A percentile compares a stretch with the other conserved stretches of the same genome.
These are phyloP conservation scores for Yamadazyma diospyri DNA, from an alignment of 1,139 yeast genomes.

Conservation along the genomic window DNA sequence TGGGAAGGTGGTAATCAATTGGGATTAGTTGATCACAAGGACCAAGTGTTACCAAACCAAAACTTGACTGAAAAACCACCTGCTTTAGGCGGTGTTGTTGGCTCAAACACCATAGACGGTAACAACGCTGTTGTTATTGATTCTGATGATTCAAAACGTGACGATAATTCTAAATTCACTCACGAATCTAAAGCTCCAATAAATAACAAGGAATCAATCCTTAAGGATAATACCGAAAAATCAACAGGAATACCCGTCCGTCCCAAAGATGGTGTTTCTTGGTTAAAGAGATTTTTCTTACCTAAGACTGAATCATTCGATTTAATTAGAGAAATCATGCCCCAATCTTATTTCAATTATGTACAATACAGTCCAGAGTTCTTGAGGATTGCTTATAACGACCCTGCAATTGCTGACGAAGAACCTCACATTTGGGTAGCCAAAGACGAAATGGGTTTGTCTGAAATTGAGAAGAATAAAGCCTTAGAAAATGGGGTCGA, in stretches of 20 bases:
- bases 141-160: constrained; percentile 20
- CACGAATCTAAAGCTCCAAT: constrained; percentile 12
- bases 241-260: constrained; percentile 11
- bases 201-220: constrained; percentile 6
- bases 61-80: background rate
- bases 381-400: constrained; percentile 55
- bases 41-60: constrained; percentile 17
- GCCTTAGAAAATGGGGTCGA: constrained; percentile 55
- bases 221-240: constrained; percentile 7
- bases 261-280: constrained; percentile 22
- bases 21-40: constrained; percentile 22
- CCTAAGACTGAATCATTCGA: constrained; percentile 42
- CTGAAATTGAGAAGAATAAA: constrained; percentile 55
- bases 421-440: constrained; percentile 73
- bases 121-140: constrained; percentile 9
- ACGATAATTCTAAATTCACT: constrained; percentile 11
- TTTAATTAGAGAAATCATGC: constrained; percentile 35
- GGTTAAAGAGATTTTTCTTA: constrained; percentile 37
- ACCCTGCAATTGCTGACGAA: constrained; percentile 58
- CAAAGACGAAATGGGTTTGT: constrained; percentile 65
- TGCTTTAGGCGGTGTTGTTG: constrained; percentile 8
- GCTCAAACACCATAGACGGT: constrained; percentile 7
- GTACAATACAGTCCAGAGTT: constrained; percentile 43
- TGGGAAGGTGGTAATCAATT: constrained; percentile 47
- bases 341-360: constrained; percentile 38